Evolutionary conservation across 331 rosid genomes (phyloP).

Genomic region (Quercus tomentella): DNA sequence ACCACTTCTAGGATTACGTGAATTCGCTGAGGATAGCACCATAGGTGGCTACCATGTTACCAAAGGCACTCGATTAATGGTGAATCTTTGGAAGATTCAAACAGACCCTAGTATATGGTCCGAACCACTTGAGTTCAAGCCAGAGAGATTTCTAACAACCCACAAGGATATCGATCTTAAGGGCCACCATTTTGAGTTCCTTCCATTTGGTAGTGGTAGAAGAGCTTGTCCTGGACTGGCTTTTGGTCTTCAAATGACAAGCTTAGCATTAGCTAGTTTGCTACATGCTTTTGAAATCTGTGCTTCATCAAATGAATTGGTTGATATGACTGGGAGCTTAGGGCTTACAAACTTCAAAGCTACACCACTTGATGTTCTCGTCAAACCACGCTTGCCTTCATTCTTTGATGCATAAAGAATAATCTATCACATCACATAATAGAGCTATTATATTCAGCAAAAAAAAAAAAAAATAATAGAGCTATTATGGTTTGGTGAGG

Average conservation of each 20-base stretch:
- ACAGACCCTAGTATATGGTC: conserved; percentile 47
- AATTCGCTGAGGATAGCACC: conserved; percentile 34
- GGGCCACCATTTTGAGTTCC: conserved; percentile 43
- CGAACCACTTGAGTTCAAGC: conserved; percentile 42
- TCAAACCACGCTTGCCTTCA: conserved; percentile 39
- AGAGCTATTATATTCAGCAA: no score
- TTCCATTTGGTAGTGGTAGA: conserved; percentile 59
- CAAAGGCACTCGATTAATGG: conserved; percentile 34
- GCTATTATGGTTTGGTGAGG: no score
- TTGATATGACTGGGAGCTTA: conserved; percentile 41
- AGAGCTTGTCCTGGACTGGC: conserved; percentile 43
- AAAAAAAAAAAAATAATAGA: no score
- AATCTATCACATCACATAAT: no score
- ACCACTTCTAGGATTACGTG: conserved; percentile 16
- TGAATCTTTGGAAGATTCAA: conserved; percentile 46
- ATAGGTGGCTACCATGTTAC: conserved; percentile 37
- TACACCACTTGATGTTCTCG: conserved; percentile 37
- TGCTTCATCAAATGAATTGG: conserved; percentile 10
- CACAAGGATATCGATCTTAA: conserved; percentile 35
- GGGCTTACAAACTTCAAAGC: conserved; percentile 40
- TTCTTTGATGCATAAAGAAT: conserved; percentile 3
- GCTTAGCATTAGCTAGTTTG: conserved; percentile 35
- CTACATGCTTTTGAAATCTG: conserved; percentile 46
- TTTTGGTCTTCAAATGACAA: conserved; percentile 36
- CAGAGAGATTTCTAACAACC: conserved; percentile 41